Conservation (phyloP, 257 asterid genomes). For the Nicotiana attenuata region DNA sequence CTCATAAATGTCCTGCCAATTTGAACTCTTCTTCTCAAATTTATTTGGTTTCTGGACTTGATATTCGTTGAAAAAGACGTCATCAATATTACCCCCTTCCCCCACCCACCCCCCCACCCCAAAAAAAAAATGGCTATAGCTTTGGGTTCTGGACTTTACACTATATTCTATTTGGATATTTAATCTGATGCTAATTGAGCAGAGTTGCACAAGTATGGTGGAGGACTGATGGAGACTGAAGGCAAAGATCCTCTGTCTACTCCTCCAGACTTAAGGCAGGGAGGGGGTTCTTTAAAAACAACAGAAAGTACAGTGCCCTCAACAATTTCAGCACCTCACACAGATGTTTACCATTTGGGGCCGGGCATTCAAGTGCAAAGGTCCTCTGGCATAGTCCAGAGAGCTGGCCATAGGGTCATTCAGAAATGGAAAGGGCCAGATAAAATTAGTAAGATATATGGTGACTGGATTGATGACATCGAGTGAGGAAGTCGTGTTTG, state of each 20-base stretch:
- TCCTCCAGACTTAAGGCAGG: slow-evolving; percentile 14
- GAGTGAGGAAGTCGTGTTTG: slow-evolving; percentile 2
- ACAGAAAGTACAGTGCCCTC: slow-evolving; percentile 1
- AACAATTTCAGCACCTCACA: neutral
- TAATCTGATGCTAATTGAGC: slow-evolving; percentile 1
- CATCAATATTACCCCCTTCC: neutral
- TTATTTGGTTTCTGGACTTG: neutral
- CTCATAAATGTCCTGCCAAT: neutral
- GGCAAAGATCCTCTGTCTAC: slow-evolving; percentile 10
- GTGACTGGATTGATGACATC: slow-evolving; percentile 26
- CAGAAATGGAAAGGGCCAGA: slow-evolving; percentile 29
- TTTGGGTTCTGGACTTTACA: neutral
- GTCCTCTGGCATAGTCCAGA: slow-evolving; percentile 11
- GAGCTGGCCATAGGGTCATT: slow-evolving; percentile 13
- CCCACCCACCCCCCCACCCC: no score
- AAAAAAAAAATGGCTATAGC: neutral
- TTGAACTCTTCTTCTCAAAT: neutral
- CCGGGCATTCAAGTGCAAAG: slow-evolving; percentile 3
- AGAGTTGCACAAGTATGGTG: slow-evolving; percentile 26
- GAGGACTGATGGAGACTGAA: slow-evolving; percentile 13
- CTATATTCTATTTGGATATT: neutral
- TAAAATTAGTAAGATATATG: slow-evolving; percentile 22
- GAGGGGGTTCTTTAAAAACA: slow-evolving; percentile 6
- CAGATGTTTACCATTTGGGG: slow-evolving; percentile 19
- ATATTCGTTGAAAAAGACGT: neutral